phyloP scores from a whole-genome alignment of 805 yeast genomes.

The Naumovozyma dairenensis region DNA sequence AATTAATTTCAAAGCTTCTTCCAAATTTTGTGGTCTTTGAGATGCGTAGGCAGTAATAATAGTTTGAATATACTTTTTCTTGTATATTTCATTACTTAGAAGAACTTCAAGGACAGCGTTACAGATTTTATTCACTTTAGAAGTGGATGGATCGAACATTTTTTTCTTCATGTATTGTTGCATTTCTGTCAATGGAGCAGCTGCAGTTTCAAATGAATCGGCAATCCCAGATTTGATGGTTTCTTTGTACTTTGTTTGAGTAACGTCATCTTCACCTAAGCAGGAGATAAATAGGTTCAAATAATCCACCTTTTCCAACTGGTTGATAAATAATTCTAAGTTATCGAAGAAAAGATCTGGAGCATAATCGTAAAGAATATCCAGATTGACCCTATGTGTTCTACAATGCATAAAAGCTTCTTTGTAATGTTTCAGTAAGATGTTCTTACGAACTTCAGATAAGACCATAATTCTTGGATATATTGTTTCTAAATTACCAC shows the following conservation, averaged over 20 bases:
- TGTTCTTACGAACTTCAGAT: slow-evolving; percentile 65
- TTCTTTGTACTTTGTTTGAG: slow-evolving; percentile 71
- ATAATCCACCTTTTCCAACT: slow-evolving; percentile 63
- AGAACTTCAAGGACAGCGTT: slow-evolving; percentile 54
- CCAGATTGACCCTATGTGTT: slow-evolving; percentile 84
- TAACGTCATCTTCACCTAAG: slow-evolving; percentile 76
- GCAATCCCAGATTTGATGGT: slow-evolving; percentile 35
- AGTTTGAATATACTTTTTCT: slow-evolving; percentile 56
- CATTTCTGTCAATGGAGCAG: slow-evolving; percentile 30
- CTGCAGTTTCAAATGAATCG: slow-evolving; percentile 22
- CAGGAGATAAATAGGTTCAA: slow-evolving; percentile 83
- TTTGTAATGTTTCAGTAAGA: slow-evolving; percentile 45
- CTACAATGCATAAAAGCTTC: slow-evolving; percentile 81
- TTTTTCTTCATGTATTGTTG: slow-evolving; percentile 35
- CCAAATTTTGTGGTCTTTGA: slow-evolving; percentile 76
- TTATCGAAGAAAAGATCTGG: slow-evolving; percentile 59
- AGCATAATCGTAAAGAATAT: slow-evolving; percentile 78
- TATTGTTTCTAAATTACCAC: slow-evolving; percentile 93
- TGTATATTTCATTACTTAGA: slow-evolving; percentile 37
- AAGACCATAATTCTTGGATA: slow-evolving; percentile 88
- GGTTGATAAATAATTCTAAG: slow-evolving; percentile 56
- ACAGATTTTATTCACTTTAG: slow-evolving; percentile 72
- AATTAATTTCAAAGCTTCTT: slow-evolving; percentile 60
- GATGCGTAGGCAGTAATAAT: slow-evolving; percentile 88
- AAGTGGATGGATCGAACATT: slow-evolving; percentile 31